These are phyloP conservation scores for Komagataella kurtzmanii DNA, from an alignment of 805 yeast genomes.

Conservation along the genomic window DNA sequence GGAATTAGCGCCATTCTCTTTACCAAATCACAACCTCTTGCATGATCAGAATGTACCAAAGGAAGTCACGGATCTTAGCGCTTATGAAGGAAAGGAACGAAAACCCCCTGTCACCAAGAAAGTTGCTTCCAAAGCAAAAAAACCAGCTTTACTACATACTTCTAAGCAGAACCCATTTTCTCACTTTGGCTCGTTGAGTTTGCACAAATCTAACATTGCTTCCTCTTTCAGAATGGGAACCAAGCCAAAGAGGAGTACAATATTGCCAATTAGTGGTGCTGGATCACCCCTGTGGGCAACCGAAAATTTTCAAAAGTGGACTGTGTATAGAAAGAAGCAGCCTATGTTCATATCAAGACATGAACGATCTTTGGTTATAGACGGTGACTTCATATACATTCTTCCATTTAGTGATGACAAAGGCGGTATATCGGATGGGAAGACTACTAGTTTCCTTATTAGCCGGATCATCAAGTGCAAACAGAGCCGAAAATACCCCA, in stretches of 20 bases:
- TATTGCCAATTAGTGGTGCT: not conserved
- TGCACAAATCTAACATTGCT: not conserved
- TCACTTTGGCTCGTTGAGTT: not conserved
- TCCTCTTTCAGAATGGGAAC: not conserved
- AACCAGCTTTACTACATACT: not conserved
- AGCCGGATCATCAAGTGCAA: constrained; percentile 65
- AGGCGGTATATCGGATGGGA: constrained; percentile 44
- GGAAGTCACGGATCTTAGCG: not conserved
- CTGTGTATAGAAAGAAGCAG: constrained; percentile 81
- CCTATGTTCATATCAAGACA: constrained; percentile 70
- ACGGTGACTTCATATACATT: constrained; percentile 87
- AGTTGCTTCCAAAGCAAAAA: not conserved
- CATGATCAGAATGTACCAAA: not conserved
- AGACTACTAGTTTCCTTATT: constrained; percentile 79
- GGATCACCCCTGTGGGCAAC: not conserved
- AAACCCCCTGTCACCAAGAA: not conserved
- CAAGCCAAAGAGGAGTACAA: not conserved
- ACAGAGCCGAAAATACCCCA: constrained; percentile 63
- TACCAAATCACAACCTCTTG: not conserved
- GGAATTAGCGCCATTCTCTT: not conserved
- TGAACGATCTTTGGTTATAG: constrained; percentile 75
- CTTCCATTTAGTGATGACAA: constrained; percentile 71
- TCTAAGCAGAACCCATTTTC: not conserved
- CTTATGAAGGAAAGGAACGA: not conserved
- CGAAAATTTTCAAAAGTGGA: constrained; percentile 36